Evolutionary conservation across 139 green algal species (phyloP), one percentile per base, ranked within the genome.

Genomic region (Pycnococcus provasolii): DNA sequence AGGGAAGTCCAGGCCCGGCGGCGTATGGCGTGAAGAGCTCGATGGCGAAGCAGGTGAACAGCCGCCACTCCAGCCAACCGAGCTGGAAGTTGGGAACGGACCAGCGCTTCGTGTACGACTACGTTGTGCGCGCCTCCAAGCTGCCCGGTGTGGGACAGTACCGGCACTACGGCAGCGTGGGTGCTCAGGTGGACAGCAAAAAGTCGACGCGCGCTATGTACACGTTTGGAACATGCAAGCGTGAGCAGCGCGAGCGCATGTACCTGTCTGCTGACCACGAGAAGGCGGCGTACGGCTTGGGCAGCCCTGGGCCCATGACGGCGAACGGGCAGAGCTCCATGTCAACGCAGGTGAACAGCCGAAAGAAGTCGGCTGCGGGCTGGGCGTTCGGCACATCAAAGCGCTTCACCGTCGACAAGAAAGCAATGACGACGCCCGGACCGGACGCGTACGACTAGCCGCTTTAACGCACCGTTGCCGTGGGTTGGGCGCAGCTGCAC

Each of bases 41-140:
- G 60, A 60, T 52, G 41, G 60, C 37, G 48, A 67, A 47, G 60
- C 60, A 67, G 50, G 50, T 13, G 50, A 13, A 55, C 50, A 37
- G 11, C 11, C 11, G 13, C 11, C 50, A 13, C 11, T 11, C 11
- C 11, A 37, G 11, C 50, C 11, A 11, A 13, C 11, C 50, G 11
- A 37, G 11, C 50, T 55, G 50, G 50, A 13, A 37, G 11, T 55
- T 55, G 11, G 11, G 11, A 13, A 37, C 50, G 50, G 50, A 55
- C 11, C 11, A 55, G 50, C 50, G 50, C 50, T 67, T 67, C 60
- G 43, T 53, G 60, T 67, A 67, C 60, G 60, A 67, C 15, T 67
- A 67, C 60, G 60, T 58, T 37, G 46, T 53, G 60, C 44, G 60
- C 7, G 60, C 60, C 9, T 52, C 60, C 60, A 67, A 67, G 43